These are phyloP conservation scores for Hanseniaspora taiwanica DNA, from an alignment of 805 yeast genomes.

Conservation along the genomic window DNA sequence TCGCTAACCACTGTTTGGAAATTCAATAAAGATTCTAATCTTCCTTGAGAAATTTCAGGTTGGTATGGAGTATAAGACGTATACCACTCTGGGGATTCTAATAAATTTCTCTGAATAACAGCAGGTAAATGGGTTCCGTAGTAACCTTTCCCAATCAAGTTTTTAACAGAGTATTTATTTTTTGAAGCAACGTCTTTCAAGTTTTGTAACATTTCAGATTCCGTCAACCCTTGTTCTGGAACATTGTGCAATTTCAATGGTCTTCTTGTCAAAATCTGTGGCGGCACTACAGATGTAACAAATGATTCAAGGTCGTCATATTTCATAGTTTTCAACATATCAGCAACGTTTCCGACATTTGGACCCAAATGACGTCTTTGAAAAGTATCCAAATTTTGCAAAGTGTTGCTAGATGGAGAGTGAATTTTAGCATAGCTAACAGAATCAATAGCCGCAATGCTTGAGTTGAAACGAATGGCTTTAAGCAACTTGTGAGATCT, in stretches of 20 bases:
- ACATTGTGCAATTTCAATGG: constrained; percentile 34
- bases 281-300: constrained; percentile 62
- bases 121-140: constrained; percentile 84
- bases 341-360: constrained; percentile 41
- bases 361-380: constrained; percentile 89
- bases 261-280: constrained; percentile 56
- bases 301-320: constrained; percentile 57
- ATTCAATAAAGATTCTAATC: constrained; percentile 79
- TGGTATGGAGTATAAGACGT: constrained; percentile 98
- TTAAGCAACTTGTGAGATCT: constrained; percentile 1
- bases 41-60: constrained; percentile 95
- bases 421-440: constrained; percentile 35
- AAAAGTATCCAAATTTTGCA: constrained; percentile 53
- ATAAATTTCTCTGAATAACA: constrained; percentile 80
- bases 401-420: constrained; percentile 22
- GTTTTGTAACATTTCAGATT: constrained; percentile 63
- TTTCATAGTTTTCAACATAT: constrained; percentile 58
- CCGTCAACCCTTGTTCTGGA: constrained; percentile 68
- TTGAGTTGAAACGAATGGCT: constrained; percentile 7
- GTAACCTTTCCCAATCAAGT: constrained; percentile 89
- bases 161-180: constrained; percentile 51
- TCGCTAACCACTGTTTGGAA: constrained; percentile 88
- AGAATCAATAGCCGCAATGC: constrained; percentile 43
- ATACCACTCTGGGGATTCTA: constrained; percentile 97
- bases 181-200: constrained; percentile 57